Evolutionary conservation across 2,329 filamentous ascomycete species (phyloP).

Genomic region (Chaetothyriales sp.): DNA sequence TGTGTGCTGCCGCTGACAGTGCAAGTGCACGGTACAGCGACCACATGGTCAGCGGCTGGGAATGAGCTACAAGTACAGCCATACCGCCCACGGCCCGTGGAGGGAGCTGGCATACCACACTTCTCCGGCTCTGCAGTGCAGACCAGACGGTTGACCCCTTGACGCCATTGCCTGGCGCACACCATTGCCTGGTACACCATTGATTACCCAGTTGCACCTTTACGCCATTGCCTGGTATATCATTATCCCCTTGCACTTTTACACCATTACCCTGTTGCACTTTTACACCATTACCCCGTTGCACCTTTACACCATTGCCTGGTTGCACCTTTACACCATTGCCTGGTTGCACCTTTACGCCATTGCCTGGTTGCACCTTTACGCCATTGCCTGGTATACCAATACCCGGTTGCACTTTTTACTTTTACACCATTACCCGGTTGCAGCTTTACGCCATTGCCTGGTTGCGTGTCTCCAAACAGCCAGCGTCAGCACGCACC

Average conservation of each 20-base stretch:
- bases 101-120: background rate
- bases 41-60: constrained; percentile 15
- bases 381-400: too few species aligned
- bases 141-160: background rate
- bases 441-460: background rate
- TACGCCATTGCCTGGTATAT: background rate
- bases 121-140: background rate
- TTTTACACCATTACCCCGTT: too few species aligned
- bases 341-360: too few species aligned
- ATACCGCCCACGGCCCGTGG: background rate
- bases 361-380: too few species aligned
- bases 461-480: background rate
- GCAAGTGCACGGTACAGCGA: constrained; percentile 3
- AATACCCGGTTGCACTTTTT: too few species aligned
- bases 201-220: too few species aligned
- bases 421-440: too few species aligned
- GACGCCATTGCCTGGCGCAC: background rate
- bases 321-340: too few species aligned
- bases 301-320: too few species aligned
- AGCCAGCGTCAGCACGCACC: background rate
- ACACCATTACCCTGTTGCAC: too few species aligned
- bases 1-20: constrained; percentile 6
- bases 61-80: constrained; percentile 10
- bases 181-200: background rate
- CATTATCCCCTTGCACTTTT: too few species aligned